Conservation (phyloP, 1,284 basidiomycete species). For the Ceratobasidium theobromae region DNA sequence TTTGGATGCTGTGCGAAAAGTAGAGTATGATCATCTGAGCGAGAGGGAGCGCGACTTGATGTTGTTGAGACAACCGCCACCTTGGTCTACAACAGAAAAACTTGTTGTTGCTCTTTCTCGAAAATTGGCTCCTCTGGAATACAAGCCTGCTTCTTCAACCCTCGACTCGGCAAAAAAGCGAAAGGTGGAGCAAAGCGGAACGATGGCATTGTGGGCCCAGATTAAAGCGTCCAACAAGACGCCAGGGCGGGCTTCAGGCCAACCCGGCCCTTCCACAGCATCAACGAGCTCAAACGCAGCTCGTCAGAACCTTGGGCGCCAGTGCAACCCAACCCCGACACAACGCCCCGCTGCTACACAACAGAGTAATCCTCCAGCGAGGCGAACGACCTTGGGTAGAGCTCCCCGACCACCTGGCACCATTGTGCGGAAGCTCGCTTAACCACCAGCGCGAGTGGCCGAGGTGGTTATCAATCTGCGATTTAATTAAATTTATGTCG, state of each 20-base stretch:
- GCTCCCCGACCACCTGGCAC: constrained; percentile 9
- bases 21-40: not conserved
- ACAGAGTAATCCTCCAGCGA: not conserved
- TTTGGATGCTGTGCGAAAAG: constrained; percentile 2
- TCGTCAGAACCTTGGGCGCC: too few species aligned
- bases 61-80: constrained; percentile 15
- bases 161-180: not conserved
- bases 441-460: not conserved
- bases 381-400: constrained; percentile 14
- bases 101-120: not conserved
- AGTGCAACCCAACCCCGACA: not conserved
- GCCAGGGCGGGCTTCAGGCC: not conserved
- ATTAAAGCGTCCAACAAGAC: constrained; percentile 16
- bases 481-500: not conserved
- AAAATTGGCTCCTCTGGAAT: not conserved
- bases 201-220: not conserved
- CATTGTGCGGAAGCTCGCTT: not conserved
- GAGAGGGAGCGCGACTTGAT: not conserved
- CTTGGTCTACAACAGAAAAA: not conserved
- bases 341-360: not conserved
- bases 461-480: not conserved
- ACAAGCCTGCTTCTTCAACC: not conserved
- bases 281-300: not conserved
- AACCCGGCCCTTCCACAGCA: not conserved
- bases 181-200: not conserved